Evolutionary conservation across 1,139 yeast genomes (phyloP).

Genomic region (Kurtzmaniella quercitrusa): DNA sequence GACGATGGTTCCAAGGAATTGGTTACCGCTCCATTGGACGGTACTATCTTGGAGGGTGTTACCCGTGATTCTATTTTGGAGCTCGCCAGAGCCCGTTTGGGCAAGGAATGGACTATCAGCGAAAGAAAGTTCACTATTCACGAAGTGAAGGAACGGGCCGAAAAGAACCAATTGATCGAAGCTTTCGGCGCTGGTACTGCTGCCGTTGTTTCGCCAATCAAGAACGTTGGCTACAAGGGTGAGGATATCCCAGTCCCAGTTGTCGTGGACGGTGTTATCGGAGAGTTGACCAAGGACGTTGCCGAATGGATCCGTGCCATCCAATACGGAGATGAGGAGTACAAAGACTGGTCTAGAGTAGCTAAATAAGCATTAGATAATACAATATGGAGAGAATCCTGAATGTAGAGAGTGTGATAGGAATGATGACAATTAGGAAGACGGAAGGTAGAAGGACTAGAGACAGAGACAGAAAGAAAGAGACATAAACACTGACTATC

Average conservation of each 20-base stretch:
- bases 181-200: constrained; percentile 98
- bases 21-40: constrained; percentile 95
- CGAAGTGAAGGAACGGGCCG: constrained; percentile 76
- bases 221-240: constrained; percentile 77
- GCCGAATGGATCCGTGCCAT: constrained; percentile 82
- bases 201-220: constrained; percentile 91
- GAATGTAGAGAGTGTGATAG: background rate
- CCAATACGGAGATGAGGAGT: constrained; percentile 81
- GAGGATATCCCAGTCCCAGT: constrained; percentile 71
- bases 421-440: no score
- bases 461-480: background rate
- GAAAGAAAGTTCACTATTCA: constrained; percentile 80
- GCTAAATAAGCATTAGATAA: constrained; percentile 19
- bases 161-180: constrained; percentile 79
- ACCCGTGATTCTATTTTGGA: constrained; percentile 85
- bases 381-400: background rate
- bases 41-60: constrained; percentile 94
- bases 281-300: constrained; percentile 71
- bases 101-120: constrained; percentile 69
- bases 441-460: no score
- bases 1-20: constrained; percentile 81
- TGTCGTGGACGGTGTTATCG: constrained; percentile 68
- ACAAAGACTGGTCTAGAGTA: constrained; percentile 57
- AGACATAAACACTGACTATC: no score
- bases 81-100: constrained; percentile 70